These are phyloP conservation scores for Lactarius vividus DNA, from an alignment of 768 basidiomycete genomes.

Conservation along the genomic window DNA sequence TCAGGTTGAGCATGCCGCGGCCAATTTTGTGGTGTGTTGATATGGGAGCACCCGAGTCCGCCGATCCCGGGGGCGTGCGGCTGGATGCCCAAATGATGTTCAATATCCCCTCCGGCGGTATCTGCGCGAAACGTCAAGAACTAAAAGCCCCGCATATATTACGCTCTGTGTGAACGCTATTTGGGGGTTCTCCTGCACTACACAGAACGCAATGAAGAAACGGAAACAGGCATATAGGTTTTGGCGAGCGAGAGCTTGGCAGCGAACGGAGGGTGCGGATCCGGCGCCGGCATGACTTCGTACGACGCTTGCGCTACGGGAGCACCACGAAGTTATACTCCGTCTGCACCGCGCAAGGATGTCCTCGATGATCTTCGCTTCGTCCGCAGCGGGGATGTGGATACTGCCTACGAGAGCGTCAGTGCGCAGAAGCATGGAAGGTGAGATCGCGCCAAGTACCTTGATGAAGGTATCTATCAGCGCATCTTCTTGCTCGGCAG, in stretches of 20 bases:
- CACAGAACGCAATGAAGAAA: not conserved
- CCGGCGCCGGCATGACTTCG: slow-evolving; percentile 57
- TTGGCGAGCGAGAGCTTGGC: slow-evolving; percentile 41
- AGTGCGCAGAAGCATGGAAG: not conserved
- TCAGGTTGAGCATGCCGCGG: slow-evolving; percentile 45
- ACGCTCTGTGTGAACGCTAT: slow-evolving; percentile 14
- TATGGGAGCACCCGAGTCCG: slow-evolving; percentile 44
- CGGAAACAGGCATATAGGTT: slow-evolving; percentile 35
- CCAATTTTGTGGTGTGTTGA: slow-evolving; percentile 48
- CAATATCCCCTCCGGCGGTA: slow-evolving; percentile 41
- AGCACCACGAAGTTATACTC: slow-evolving; percentile 45
- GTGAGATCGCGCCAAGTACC: slow-evolving; percentile 36
- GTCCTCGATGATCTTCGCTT: slow-evolving; percentile 49
- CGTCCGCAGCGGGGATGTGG: slow-evolving; percentile 42
- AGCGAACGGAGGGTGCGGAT: slow-evolving; percentile 47
- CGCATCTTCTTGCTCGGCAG: slow-evolving; percentile 46
- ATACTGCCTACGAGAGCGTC: slow-evolving; percentile 45
- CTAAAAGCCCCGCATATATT: too few relatives aligned
- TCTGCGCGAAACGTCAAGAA: slow-evolving; percentile 33
- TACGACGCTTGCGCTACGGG: slow-evolving; percentile 59
- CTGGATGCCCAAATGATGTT: slow-evolving; percentile 62
- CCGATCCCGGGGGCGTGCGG: slow-evolving; percentile 42
- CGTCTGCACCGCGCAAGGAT: slow-evolving; percentile 45
- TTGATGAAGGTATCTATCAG: slow-evolving; percentile 48
- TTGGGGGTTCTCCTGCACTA: slow-evolving; percentile 10